A percentile compares a stretch with the other conserved stretches of the same genome.
These are phyloP conservation scores for Trametes meyenii DNA, from an alignment of 768 basidiomycete species.

Conservation along the genomic window DNA sequence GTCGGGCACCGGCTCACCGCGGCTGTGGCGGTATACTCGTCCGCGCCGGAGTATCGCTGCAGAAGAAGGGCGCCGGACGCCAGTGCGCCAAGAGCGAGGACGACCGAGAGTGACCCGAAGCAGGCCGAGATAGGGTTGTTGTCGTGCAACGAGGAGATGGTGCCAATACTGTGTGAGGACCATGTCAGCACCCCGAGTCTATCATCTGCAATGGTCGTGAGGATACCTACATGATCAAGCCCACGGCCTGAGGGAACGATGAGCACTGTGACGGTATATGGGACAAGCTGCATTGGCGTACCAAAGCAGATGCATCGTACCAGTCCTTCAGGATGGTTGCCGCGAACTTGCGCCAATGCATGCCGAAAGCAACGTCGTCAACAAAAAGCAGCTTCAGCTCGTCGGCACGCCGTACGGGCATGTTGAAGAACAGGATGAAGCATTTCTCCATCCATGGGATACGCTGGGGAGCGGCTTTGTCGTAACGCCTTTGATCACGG, in stretches of 20 bases:
- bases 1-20: constrained; percentile 15
- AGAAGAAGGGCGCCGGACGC: constrained; percentile 12
- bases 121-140: constrained; percentile 4
- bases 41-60: constrained; percentile 18
- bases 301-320: constrained; percentile 21
- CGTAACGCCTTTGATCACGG: constrained; percentile 23
- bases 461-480: neutral
- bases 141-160: neutral
- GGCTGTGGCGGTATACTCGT: constrained; percentile 6
- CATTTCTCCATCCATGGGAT: constrained; percentile 3
- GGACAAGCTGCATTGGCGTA: neutral
- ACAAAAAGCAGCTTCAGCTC: constrained; percentile 26
- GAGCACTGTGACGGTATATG: neutral
- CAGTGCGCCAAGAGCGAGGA: constrained; percentile 8
- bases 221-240: constrained; percentile 18
- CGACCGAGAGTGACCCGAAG: constrained; percentile 17
- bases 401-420: constrained; percentile 14
- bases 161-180: neutral
- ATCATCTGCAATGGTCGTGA: neutral
- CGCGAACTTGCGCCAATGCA: constrained; percentile 31
- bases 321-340: constrained; percentile 21
- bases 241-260: constrained; percentile 4
- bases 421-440: constrained; percentile 19
- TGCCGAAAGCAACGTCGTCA: constrained; percentile 28
- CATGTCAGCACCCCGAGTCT: neutral